Percentiles rank a stretch among this genome's conserved stretches.
Conservation (phyloP, 2,329 filamentous ascomycete species). For the Fusarium udum region DNA sequence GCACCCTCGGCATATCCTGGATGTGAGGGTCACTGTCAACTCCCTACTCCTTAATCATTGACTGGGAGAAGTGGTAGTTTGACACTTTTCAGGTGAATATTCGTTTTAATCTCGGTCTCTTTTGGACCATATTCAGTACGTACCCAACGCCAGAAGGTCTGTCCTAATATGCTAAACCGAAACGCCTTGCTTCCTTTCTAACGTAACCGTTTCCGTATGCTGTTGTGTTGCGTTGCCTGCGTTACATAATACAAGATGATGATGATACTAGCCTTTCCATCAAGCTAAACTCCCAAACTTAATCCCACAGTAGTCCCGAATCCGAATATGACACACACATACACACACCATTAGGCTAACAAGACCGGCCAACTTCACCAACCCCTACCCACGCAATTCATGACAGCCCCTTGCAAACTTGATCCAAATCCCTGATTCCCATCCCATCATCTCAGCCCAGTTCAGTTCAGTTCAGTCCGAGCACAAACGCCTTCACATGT, state of each 20-base stretch:
- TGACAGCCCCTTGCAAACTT: conserved; percentile 20
- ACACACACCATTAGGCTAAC: conserved; percentile 5
- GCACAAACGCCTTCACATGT: conserved; percentile 28
- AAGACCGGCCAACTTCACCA: conserved; percentile 2
- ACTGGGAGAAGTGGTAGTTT: background rate
- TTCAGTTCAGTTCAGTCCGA: conserved; percentile 11
- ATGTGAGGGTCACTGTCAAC: conserved; percentile 6
- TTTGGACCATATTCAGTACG: background rate
- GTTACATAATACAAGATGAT: conserved; percentile 30
- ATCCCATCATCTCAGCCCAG: conserved; percentile 16
- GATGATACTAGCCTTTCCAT: conserved; percentile 12
- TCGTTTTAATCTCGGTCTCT: conserved; percentile 3
- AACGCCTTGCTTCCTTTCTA: conserved; percentile 32
- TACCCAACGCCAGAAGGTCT: background rate
- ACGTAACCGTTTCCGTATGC: conserved; percentile 26
- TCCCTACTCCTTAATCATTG: background rate
- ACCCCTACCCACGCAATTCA: conserved; percentile 22
- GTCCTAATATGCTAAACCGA: conserved; percentile 23
- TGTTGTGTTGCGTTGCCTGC: conserved; percentile 18
- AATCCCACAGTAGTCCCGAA: conserved; percentile 21
- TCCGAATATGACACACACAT: conserved; percentile 4
- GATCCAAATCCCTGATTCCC: conserved; percentile 18
- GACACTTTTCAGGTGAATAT: background rate
- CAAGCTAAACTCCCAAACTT: conserved; percentile 19
- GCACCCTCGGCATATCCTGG: conserved; percentile 7